Base-by-base conservation (phyloP, 2,329 filamentous ascomycete genomes). In the Septoria linicola region DNA sequence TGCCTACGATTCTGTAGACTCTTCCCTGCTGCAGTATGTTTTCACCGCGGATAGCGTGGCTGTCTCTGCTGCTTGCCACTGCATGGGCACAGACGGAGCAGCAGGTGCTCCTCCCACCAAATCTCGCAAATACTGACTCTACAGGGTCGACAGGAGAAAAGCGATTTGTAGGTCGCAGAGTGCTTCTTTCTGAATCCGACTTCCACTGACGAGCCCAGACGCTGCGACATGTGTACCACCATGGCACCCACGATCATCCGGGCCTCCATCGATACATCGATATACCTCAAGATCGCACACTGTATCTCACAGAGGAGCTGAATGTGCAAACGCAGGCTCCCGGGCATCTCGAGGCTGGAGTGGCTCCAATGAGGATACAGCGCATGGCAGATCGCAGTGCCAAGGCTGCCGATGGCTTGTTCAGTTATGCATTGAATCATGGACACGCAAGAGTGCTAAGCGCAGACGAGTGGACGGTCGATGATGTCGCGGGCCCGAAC, bases 141-240 rank as follows among this genome's bases (percentile, higher is more conserved):
- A 20, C n/a, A 7, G 14, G 17, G 3, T 5, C 4, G 8, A 19
- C 8, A 37, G 35, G 14, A 17, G n/a, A 37, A 19, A 37, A 37
- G 19, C 14, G 19, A 37, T 37, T 37, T 37, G 35, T 37, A 37
- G 7, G 35, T 11, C n/a, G 19, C 10, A 23, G 35, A 17, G 35
- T 7, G 4, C n/a, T 17, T 11, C 8, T 5, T 20, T 13, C n/a
- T 10, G 8, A 2, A 20, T 8, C n/a, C 19, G 35, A 17, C 14
- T 14, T 16, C 19, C n/a, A 3, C 35, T 37, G 35, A 37, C 31
- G 32, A 21, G 30, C 16, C 30, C 68, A 79, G 74, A 83, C 79
- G 4, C 80, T 99, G 49, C 85, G 89, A 63, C 92, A 97, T 71
- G 85, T 97, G 64, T 93, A 89, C 72, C 91, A 96, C 68, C 91